phyloP scores from a whole-genome alignment of 495 filamentous ascomycete genomes.

The Aspergillus saccharolyticus region DNA sequence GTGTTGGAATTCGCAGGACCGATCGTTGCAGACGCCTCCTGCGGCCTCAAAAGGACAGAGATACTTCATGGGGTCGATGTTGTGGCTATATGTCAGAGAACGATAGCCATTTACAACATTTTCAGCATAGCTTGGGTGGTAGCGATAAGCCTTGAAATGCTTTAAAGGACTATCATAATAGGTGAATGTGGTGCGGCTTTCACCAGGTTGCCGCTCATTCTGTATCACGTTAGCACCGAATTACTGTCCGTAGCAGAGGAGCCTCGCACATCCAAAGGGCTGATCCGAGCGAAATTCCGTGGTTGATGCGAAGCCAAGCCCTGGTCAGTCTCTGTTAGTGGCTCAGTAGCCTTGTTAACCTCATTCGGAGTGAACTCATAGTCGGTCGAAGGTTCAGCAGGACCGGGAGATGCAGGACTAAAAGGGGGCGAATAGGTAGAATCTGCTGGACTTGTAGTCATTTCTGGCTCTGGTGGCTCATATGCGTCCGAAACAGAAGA shows the following conservation, averaged over 20 bases:
- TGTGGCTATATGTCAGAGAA: slow-evolving; percentile 89
- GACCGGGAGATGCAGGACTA: slow-evolving; percentile 28
- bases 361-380: slow-evolving; percentile 18
- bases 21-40: slow-evolving; percentile 73
- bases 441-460: slow-evolving; percentile 24
- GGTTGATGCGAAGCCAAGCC: slow-evolving; percentile 19
- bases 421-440: slow-evolving; percentile 37
- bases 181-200: slow-evolving; percentile 43
- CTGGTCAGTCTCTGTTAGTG: slow-evolving; percentile 31
- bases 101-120: slow-evolving; percentile 69
- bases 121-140: slow-evolving; percentile 68
- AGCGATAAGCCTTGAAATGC: slow-evolving; percentile 82
- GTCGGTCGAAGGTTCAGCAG: slow-evolving; percentile 18
- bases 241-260: not conserved
- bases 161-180: slow-evolving; percentile 81
- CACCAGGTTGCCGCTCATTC: slow-evolving; percentile 19
- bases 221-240: slow-evolving; percentile 17
- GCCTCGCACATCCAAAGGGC: not conserved
- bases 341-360: slow-evolving; percentile 21
- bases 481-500: slow-evolving; percentile 48
- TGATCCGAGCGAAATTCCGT: slow-evolving; percentile 15
- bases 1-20: slow-evolving; percentile 69
- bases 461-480: slow-evolving; percentile 53
- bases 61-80: slow-evolving; percentile 66
- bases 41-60: slow-evolving; percentile 71